A percentile compares a stretch with the other conserved stretches of the same genome.
phyloP scores from a whole-genome alignment of 768 basidiomycete species.

The Mrakia gelida region DNA sequence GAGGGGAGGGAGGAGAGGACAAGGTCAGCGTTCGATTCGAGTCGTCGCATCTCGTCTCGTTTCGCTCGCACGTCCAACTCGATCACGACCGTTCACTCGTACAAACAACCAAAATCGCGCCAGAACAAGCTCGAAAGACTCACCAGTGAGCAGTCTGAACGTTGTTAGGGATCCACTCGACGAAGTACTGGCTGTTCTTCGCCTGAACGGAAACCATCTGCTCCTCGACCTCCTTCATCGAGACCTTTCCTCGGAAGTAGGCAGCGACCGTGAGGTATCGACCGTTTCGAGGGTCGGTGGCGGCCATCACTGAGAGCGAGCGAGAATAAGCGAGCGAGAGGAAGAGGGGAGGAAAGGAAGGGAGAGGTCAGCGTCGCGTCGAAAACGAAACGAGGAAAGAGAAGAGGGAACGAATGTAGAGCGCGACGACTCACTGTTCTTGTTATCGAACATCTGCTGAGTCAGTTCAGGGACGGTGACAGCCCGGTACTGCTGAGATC shows the following conservation, averaged over 20 bases:
- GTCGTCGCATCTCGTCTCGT: too few species aligned
- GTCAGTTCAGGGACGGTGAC: constrained; percentile 97
- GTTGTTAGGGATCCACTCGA: constrained; percentile 99
- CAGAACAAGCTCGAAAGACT: not conserved
- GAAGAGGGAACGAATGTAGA: not conserved
- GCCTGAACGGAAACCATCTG: constrained; percentile 90
- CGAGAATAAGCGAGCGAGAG: not conserved
- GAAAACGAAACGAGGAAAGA: not conserved
- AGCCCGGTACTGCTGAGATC: constrained; percentile 82
- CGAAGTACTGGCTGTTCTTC: constrained; percentile 97
- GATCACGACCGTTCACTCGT: too few species aligned
- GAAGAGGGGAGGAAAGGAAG: constrained; percentile 26
- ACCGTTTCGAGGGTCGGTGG: constrained; percentile 68
- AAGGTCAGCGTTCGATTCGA: not conserved
- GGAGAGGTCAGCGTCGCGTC: constrained; percentile 52
- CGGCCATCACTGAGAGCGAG: constrained; percentile 9
- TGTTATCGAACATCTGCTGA: constrained; percentile 98
- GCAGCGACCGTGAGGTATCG: constrained; percentile 96
- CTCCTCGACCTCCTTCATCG: constrained; percentile 99
- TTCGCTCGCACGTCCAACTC: too few species aligned
- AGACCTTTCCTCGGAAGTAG: constrained; percentile 97
- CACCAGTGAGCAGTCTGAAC: constrained; percentile 89
- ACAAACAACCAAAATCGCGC: too few species aligned
- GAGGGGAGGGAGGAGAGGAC: not conserved
- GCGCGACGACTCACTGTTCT: constrained; percentile 56